Evolutionary conservation across 176 grass and related monocot genomes (phyloP), one percentile per base, ranked within the genome.

Genomic region (Phyllostachys edulis): DNA sequence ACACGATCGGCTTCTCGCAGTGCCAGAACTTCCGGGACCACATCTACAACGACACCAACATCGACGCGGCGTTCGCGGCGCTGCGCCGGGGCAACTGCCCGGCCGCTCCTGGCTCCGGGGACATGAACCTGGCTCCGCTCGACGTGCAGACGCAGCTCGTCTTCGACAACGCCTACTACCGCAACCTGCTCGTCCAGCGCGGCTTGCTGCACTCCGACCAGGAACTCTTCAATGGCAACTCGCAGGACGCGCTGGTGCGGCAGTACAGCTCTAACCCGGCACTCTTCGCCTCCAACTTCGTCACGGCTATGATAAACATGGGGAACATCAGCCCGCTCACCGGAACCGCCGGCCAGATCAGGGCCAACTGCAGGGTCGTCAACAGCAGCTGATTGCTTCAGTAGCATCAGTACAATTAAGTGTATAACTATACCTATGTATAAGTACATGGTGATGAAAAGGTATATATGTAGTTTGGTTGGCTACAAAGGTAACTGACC

Each of bases 181-280:
- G 78, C 9, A 92, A 97, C 76, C 89, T 97, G 11, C 16, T 90
- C 11, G 36, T 1, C 17, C 41, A n/a, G 46, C 67, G 71, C 36
- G 92, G 90, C 32, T 85, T 94, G n/a, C 92, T 97, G 24, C 94
- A 85, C 87, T 97, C 92, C 0, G 92, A 94, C 63, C 92, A 94
- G 88, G 90, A 85, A 80, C 88, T 97, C 63, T 94, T 94, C 88
- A 94, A 87, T 9, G 57, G 83, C 36, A 73, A 32, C 4, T 92
- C 91, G 6, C 87, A 88, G 85, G 94, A 97, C 76, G 67, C 72
- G 40, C 78, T 92, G 64, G 91, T 92, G 40, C 38, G 2, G 36
- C 59, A 68, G 63, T 97, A 94, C 80, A 63, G 42, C 13, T 7
- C 36, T 1, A 73, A 39, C 37, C n/a, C 18, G 0, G 27, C 75